Conservation (phyloP, 768 basidiomycete species). For the Dioszegia hungarica region DNA sequence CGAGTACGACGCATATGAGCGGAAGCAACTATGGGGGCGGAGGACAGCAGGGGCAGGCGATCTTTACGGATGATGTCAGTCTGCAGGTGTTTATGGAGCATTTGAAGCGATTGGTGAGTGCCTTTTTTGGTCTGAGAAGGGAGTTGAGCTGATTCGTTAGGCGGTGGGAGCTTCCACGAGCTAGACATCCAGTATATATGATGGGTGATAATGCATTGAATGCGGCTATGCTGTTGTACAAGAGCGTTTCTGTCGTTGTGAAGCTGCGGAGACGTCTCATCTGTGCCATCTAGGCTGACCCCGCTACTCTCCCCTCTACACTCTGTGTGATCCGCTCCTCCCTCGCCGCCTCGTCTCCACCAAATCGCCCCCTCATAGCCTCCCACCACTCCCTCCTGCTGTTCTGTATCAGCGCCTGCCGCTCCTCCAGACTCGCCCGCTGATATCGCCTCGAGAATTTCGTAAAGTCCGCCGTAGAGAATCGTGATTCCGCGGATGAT, state of each 20-base stretch:
- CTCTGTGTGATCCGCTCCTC: conserved; percentile 7
- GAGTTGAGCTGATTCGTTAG: conserved; percentile 18
- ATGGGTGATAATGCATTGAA: neutral
- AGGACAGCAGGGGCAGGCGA: conserved; percentile 73
- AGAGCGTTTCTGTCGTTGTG: too few species aligned
- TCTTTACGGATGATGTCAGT: conserved; percentile 98
- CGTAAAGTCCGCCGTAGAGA: conserved; percentile 11
- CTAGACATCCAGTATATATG: conserved; percentile 14
- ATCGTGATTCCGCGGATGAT: conserved; percentile 5
- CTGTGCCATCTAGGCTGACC: neutral
- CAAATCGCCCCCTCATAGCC: conserved; percentile 14
- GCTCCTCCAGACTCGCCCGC: conserved; percentile 17
- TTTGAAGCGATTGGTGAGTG: conserved; percentile 72
- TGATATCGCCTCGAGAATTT: conserved; percentile 32
- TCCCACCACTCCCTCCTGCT: conserved; percentile 44
- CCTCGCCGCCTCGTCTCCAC: neutral
- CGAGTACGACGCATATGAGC: conserved; percentile 96
- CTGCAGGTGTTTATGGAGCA: conserved; percentile 67
- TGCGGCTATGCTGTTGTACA: neutral
- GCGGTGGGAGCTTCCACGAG: conserved; percentile 49
- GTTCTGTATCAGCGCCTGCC: conserved; percentile 34
- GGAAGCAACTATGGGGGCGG: conserved; percentile 61
- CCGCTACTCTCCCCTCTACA: conserved; percentile 8
- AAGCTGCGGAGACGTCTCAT: neutral
- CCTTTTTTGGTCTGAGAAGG: neutral